These are phyloP conservation scores for Plasmodium falciparum DNA, from an alignment of 169 alveolate species.

Conservation along the genomic window DNA sequence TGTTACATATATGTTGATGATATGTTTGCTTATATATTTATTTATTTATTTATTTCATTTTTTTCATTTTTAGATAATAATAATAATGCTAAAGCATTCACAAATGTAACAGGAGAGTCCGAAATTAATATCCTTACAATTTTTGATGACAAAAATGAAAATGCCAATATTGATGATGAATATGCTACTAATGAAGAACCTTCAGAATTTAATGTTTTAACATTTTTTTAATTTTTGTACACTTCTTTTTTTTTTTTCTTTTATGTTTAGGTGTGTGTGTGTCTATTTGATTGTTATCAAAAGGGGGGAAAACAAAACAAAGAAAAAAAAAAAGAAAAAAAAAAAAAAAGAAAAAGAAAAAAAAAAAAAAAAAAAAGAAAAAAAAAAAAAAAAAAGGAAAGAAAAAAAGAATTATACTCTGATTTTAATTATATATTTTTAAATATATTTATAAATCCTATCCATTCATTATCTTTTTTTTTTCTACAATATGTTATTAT, in stretches of 20 bases:
- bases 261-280: too few species aligned
- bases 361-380: too few species aligned
- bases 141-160: constrained; percentile 44
- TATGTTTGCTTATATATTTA: background rate
- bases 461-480: too few species aligned
- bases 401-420: too few species aligned
- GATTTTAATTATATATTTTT: too few species aligned
- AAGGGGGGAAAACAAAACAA: too few species aligned
- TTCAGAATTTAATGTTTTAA: constrained; percentile 45
- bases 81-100: background rate
- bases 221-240: constrained; percentile 37
- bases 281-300: too few species aligned
- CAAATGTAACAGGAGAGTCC: constrained; percentile 15
- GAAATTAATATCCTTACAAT: constrained; percentile 35
- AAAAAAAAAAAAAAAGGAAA: too few species aligned
- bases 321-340: too few species aligned
- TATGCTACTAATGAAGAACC: constrained; percentile 6
- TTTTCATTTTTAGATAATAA: constrained; percentile 18
- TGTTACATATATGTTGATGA: background rate
- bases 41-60: background rate
- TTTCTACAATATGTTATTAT: too few species aligned
- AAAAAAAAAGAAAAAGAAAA: too few species aligned
- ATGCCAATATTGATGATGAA: constrained; percentile 5
- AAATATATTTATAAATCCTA: too few species aligned
- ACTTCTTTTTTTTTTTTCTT: constrained; percentile 8